Evolutionary conservation across 768 basidiomycete genomes (phyloP), one percentile per base, ranked within the genome.

Genomic region (Leccinum subgranulosum): DNA sequence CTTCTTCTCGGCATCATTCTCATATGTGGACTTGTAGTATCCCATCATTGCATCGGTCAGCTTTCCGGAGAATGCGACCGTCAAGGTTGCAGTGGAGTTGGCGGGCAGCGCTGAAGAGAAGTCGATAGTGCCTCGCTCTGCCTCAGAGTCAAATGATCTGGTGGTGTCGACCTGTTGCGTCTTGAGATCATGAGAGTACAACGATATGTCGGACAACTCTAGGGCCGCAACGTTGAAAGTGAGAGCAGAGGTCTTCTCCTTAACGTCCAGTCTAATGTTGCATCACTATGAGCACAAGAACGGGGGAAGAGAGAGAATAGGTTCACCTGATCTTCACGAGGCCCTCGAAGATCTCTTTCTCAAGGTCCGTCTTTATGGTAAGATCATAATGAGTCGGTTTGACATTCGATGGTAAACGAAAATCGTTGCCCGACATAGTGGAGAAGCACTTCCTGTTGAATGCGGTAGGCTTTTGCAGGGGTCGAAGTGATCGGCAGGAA

Each of bases 361-460:
- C 80, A 53, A 98, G 83, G 74, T 98, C 92, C 3, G 92, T 94
- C 66, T 82, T 84, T 68, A 94, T 75, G 48, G 84, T 84, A 51
- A 94, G 67, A 63, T 90, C 87, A 72, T 94, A 95, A 69, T 94
- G 90, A 7, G 73, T 79, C 12, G 91, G 86, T 64, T 79, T 83
- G 54, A 89, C 81, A 61, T 85, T 74, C 1, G 78, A 77, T 19
- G 89, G 88, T 53, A 92, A 81, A 64, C 90, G 84, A 55, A 72
- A 73, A 29, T 59, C 51, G 3, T 23, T 57, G 57, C 34, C 47
- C 33, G 66, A 55, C 62, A 61, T 61, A 27, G 58, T 51, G 15
- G 58, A 55, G 36, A 61, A 59, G 43, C 52, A 51, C 10, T 51
- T 49, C 56, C 52, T 59, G 41, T 51, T 58, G 46, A 54, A 25